phyloP scores from a whole-genome alignment of 2,329 filamentous ascomycete genomes.

The Colletotrichum costaricense region DNA sequence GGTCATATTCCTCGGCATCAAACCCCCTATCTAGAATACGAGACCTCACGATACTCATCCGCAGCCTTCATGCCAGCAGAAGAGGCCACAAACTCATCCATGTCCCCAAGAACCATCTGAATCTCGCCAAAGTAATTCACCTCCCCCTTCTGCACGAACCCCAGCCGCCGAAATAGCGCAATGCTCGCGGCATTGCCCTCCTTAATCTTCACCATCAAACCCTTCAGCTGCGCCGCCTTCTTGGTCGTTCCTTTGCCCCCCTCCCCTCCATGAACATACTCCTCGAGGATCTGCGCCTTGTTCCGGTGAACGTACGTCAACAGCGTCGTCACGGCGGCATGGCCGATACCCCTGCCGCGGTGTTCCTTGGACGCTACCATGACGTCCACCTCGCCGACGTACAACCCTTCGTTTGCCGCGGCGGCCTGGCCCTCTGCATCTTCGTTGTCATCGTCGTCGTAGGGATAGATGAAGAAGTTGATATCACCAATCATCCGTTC shows the following conservation, averaged over 20 bases:
- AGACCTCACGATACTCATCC: slow-evolving; percentile 22
- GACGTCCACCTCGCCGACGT: slow-evolving; percentile 82
- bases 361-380: slow-evolving; percentile 78
- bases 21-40: slow-evolving; percentile 11
- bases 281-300: slow-evolving; percentile 62
- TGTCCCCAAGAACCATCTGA: slow-evolving; percentile 55
- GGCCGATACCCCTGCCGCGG: slow-evolving; percentile 73
- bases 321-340: slow-evolving; percentile 73
- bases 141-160: slow-evolving; percentile 61
- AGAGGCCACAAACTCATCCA: slow-evolving; percentile 36
- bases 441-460: slow-evolving; percentile 65
- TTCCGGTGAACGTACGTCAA: slow-evolving; percentile 74
- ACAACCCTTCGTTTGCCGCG: slow-evolving; percentile 33
- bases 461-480: slow-evolving; percentile 80
- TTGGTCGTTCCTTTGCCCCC: neutral
- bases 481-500: slow-evolving; percentile 77
- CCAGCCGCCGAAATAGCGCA: slow-evolving; percentile 62
- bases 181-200: slow-evolving; percentile 64
- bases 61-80: slow-evolving; percentile 6
- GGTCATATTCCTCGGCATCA: neutral
- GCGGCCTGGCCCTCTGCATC: slow-evolving; percentile 38
- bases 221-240: slow-evolving; percentile 48
- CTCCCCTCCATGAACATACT: slow-evolving; percentile 48
- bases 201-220: slow-evolving; percentile 70
- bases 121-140: slow-evolving; percentile 72